Base-by-base conservation (phyloP, 2,329 filamentous ascomycete genomes). In the Aspergillus fumigatiaffinis region DNA sequence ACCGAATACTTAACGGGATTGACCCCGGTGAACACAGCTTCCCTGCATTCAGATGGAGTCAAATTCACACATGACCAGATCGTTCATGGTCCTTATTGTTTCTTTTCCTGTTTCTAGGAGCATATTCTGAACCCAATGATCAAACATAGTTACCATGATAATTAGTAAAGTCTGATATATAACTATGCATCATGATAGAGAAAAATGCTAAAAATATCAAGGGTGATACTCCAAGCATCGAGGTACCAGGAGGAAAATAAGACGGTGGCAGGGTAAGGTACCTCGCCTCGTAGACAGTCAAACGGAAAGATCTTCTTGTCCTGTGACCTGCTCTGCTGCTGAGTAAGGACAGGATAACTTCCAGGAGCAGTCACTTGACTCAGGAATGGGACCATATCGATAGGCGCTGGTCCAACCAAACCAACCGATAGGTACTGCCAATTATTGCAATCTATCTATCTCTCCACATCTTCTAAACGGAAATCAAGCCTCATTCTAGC, bases 281-380 rank as follows among this genome's bases (percentile, higher is more conserved):
- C 12, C 32, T 35, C 32, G 17, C 28, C 32, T 14, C 32, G 17
- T 17, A 17, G 32, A 5, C 5, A 52, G 59, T 48, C 52, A 56
- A 52, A 60, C 57, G 60, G 60, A 60, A 47, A 59, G 61, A 64
- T 65, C 63, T 58, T 52, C 63, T 48, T 55, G 62, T 64, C 63
- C 63, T 66, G 63, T 66, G 63, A 66, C 63, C 63, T 60, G 38
- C 52, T 53, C 50, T 10, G n/a, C n/a, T 23, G 62, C 60, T 66
- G 62, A 66, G 59, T 66, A 64, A 66, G 54, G 26, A 20, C 10
- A 9, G 23, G 28, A 12, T 29, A 12, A 12, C 28, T 29, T 29
- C 28, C 28, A 29, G 28, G 26, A 21, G 28, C 51, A 35, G 63
- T 66, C 63, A 66, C 59, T 64, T 64, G 63, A 66, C 62, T 63